Base-by-base conservation (phyloP, 2,329 filamentous ascomycete genomes). In the Dryadomyces quercivorus region DNA sequence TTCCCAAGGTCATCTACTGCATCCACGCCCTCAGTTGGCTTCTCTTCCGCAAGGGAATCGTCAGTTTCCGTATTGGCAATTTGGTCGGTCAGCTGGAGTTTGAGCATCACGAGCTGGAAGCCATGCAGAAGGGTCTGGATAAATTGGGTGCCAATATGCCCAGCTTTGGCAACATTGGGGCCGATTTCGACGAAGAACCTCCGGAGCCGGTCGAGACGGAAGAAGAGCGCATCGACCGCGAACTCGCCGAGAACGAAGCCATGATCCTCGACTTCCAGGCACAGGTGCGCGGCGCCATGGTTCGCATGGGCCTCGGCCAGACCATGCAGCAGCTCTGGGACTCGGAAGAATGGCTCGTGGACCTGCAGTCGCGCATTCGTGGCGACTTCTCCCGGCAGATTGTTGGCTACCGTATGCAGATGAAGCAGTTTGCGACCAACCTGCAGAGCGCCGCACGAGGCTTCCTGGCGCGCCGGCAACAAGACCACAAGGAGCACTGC, bases 1-100 rank as follows among this genome's bases (percentile, higher is more conserved):
- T 97, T 1, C 93, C 93, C 4, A 98, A 97, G 69, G 94, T 97
- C 66, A 98, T 98, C 58, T 95, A 98, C 72, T 98, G 93, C 66
- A 93, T 98, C 52, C 93, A 98, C 64, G 93, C 93, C 0, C 75
- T 98, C 18, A 97, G 92, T 66, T 98, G 92, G 90, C 77, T 98
- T n/a, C 76, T 98, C 12, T 96, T 88, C 69, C 85, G 93, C 50
- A 93, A 96, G 67, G 92, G 93, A 1, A 89, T 97, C 59, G 86
- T 97, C 43, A 86, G 91, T 64, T 97, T 98, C 68, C 84, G 91
- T 9, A 98, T 98, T 64, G 93, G 92, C 16, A 98, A 98, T 63
- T 76, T 98, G 46, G 89, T 98, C 55, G 93, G 93, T 38, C 92
- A 98, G 66, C 80, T 98, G 5, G 88, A 97, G 66, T 98, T 98